Evolutionary conservation across 2,329 filamentous ascomycete genomes (phyloP).

Genomic region (Rachicladosporium sp.): DNA sequence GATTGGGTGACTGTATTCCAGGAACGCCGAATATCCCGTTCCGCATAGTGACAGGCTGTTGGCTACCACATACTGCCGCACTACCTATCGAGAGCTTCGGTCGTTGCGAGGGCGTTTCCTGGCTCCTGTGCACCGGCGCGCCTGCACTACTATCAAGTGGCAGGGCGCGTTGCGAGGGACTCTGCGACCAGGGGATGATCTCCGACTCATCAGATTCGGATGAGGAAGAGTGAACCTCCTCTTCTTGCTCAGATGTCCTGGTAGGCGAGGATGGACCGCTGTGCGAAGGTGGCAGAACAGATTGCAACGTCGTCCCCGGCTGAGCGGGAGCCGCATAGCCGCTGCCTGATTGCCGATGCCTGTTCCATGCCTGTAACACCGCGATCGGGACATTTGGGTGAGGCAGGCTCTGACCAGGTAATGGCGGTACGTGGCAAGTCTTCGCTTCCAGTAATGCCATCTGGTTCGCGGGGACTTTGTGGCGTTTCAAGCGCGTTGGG

Average conservation of each 20-base stretch:
- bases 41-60: too few relatives aligned
- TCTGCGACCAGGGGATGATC: constrained; percentile 4
- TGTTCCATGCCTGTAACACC: constrained; percentile 19
- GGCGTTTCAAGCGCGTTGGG: constrained; percentile 5
- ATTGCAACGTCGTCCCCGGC: constrained; percentile 1
- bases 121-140: not conserved
- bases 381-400: constrained; percentile 27
- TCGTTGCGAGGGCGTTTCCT: not conserved
- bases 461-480: constrained; percentile 35
- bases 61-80: too few relatives aligned
- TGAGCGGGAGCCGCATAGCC: constrained; percentile 4
- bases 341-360: not conserved
- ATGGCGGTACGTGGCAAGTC: constrained; percentile 29
- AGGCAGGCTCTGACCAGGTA: constrained; percentile 24
- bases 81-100: too few relatives aligned
- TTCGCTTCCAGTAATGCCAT: constrained; percentile 33
- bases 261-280: not conserved
- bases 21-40: too few relatives aligned
- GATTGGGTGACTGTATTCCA: not conserved
- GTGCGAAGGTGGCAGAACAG: not conserved
- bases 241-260: not conserved
- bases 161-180: not conserved
- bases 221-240: not conserved
- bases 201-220: not conserved
- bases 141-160: constrained; percentile 7